A percentile compares a stretch with the other conserved stretches of the same genome.
These are phyloP conservation scores for Exophiala dermatitidis DNA, from an alignment of 2,329 filamentous ascomycete species.

Conservation along the genomic window DNA sequence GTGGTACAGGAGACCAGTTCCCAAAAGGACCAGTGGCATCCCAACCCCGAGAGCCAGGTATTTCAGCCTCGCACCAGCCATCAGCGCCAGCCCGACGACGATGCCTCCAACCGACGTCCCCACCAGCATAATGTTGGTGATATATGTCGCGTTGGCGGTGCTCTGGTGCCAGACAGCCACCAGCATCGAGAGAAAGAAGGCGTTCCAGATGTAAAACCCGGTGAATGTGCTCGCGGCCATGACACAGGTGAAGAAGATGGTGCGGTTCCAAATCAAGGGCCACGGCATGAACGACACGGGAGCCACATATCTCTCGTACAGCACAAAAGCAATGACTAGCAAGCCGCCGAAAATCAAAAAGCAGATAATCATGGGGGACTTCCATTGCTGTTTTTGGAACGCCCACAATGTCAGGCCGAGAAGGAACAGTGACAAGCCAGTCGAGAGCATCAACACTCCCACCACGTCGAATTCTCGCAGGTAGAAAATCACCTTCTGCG, in stretches of 20 bases:
- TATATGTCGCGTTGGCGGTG: conserved; percentile 38
- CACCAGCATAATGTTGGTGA: conserved; percentile 44
- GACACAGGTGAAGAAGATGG: conserved; percentile 45
- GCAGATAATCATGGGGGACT: conserved; percentile 41
- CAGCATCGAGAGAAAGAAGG: conserved; percentile 48
- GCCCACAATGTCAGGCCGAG: conserved; percentile 54
- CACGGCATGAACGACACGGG: conserved; percentile 49
- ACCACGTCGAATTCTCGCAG: conserved; percentile 51
- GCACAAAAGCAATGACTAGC: conserved; percentile 46
- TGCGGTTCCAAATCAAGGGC: conserved; percentile 41
- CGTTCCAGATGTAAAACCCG: conserved; percentile 45
- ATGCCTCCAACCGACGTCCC: conserved; percentile 44
- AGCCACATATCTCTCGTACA: conserved; percentile 49
- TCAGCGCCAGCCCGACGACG: conserved; percentile 42
- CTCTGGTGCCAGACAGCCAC: conserved; percentile 44
- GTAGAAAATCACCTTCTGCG: conserved; percentile 45
- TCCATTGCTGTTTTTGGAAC: conserved; percentile 36
- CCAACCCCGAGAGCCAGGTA: conserved; percentile 43
- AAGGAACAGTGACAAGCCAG: conserved; percentile 55
- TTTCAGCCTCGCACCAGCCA: conserved; percentile 44
- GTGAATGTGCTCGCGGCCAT: conserved; percentile 43
- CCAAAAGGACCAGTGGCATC: conserved; percentile 44
- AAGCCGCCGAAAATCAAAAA: conserved; percentile 48
- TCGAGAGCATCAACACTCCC: conserved; percentile 53
- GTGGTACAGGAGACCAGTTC: conserved; percentile 46